phyloP scores from a whole-genome alignment of 1,139 yeast species.

The Yamadazyma diddensiae region DNA sequence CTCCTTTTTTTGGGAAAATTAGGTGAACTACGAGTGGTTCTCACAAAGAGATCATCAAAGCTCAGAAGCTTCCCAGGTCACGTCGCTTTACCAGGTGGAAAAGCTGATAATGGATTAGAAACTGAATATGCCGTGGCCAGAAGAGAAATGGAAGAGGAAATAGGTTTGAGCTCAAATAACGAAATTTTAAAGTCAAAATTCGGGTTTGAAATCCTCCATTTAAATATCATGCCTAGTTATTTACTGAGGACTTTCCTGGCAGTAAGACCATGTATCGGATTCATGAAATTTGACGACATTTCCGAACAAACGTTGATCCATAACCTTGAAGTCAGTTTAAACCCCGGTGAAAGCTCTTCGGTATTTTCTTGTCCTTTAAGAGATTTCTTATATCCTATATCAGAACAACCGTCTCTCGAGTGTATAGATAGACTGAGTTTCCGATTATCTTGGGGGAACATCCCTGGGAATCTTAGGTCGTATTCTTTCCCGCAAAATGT shows the following conservation, averaged over 20 bases:
- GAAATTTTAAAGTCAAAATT: slow-evolving; percentile 37
- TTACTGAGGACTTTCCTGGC: slow-evolving; percentile 77
- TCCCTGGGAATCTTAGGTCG: slow-evolving; percentile 63
- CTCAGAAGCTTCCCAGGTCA: slow-evolving; percentile 81
- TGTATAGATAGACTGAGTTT: slow-evolving; percentile 42
- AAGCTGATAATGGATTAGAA: slow-evolving; percentile 66
- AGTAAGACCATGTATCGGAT: slow-evolving; percentile 79
- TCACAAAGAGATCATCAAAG: slow-evolving; percentile 72
- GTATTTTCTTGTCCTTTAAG: slow-evolving; percentile 65
- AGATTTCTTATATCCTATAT: slow-evolving; percentile 52
- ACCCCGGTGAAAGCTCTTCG: slow-evolving; percentile 71
- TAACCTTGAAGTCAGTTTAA: slow-evolving; percentile 41
- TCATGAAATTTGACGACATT: slow-evolving; percentile 33
- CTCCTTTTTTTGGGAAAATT: slow-evolving; percentile 64
- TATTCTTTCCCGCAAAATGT: slow-evolving; percentile 58
- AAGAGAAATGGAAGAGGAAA: slow-evolving; percentile 84
- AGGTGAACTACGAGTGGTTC: slow-evolving; percentile 73
- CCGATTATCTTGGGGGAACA: slow-evolving; percentile 62
- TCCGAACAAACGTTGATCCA: slow-evolving; percentile 23
- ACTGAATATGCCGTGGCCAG: slow-evolving; percentile 70
- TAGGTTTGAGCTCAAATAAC: slow-evolving; percentile 62
- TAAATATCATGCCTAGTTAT: slow-evolving; percentile 68
- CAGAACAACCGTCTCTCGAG: slow-evolving; percentile 34
- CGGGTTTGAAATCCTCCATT: slow-evolving; percentile 55
- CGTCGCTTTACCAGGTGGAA: slow-evolving; percentile 88